Base-by-base conservation (phyloP, 2,329 filamentous ascomycete genomes). In the Ophiocordyceps camponoti-floridani region DNA sequence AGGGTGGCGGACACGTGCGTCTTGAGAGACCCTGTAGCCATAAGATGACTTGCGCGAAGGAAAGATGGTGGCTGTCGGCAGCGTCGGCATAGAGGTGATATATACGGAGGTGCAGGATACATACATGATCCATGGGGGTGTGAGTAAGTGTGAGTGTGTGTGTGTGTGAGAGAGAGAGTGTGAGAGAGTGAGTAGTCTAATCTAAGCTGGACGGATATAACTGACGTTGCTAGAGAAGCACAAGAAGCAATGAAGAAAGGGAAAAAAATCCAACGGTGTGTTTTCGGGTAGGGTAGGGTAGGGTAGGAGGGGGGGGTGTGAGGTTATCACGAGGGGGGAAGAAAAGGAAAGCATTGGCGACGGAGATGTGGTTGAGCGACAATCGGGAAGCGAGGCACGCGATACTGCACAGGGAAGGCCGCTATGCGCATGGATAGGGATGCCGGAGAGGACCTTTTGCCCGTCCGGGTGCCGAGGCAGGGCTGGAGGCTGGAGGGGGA, bases 21-120 rank as follows among this genome's bases (percentile, higher is more conserved):
- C 46, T 45, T 28, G n/a, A n/a, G 35, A 28, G 27, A 38, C 33
- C 46, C 31, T 46, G 44, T 43, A 30, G 35, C 43, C 35, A 44
- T 44, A 45, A 47, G 46, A 48, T 45, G 45, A 45, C 45, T 47
- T 47, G 26, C 47, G 44, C 45, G 44, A 44, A 48, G 43, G 46
- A 11, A 46, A 49, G 46, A 50, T 49, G 45, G 47, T 49, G 48
- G 49, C 49, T 47, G 46, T 46, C 49, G 45, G 47, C 44, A 51
- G 47, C 45, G 45, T 49, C 46, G 47, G 47, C 47, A 46, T 49
- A 45, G 46, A 38, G 35, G 35, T 38, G n/a, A 38, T 38, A 38
- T 38, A 38, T 38, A 38, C 35, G 33, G 6, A 37, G 14, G 18
- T 38, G 35, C 35, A 38, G 35, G 14, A 16, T 8, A n/a, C 35